Conservation (phyloP, 1,139 yeast species). For the Hyphopichia wangnamkhiaoensis region DNA sequence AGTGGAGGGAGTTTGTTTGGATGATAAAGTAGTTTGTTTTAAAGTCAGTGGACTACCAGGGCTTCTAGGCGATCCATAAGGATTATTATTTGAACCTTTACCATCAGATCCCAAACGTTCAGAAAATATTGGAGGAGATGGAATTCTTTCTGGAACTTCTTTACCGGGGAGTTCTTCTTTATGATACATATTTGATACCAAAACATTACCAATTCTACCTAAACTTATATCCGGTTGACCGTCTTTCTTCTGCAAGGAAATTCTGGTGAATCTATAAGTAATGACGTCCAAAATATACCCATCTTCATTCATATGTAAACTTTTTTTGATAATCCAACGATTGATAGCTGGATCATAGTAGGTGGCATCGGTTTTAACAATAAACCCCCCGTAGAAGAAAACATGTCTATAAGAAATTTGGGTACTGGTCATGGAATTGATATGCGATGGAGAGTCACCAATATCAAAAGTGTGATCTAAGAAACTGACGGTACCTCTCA, state of each 20-base stretch:
- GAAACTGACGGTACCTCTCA: conserved; percentile 33
- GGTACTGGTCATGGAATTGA: conserved; percentile 30
- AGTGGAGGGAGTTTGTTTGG: not conserved
- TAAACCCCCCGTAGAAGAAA: conserved; percentile 47
- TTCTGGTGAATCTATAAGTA: conserved; percentile 32
- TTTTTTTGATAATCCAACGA: conserved; percentile 40
- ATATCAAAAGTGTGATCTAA: conserved; percentile 24
- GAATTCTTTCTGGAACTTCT: conserved; percentile 12
- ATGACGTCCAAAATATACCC: conserved; percentile 40
- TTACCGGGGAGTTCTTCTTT: conserved; percentile 5
- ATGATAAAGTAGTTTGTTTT: not conserved
- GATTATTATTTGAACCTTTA: not conserved
- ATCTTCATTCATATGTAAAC: conserved; percentile 32
- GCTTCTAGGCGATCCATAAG: not conserved
- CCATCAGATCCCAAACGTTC: not conserved
- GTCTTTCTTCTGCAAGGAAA: conserved; percentile 20
- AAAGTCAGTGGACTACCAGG: conserved; percentile 4
- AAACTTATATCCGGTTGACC: conserved; percentile 12
- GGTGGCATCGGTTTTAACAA: conserved; percentile 24
- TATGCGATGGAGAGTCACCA: conserved; percentile 27
- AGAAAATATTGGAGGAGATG: conserved; percentile 10
- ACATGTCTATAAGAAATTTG: conserved; percentile 37
- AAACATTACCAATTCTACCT: conserved; percentile 28
- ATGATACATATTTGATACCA: conserved; percentile 21
- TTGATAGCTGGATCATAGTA: conserved; percentile 23